These are phyloP conservation scores for Termitomyces sp. DNA, from an alignment of 768 basidiomycete species.

Conservation along the genomic window DNA sequence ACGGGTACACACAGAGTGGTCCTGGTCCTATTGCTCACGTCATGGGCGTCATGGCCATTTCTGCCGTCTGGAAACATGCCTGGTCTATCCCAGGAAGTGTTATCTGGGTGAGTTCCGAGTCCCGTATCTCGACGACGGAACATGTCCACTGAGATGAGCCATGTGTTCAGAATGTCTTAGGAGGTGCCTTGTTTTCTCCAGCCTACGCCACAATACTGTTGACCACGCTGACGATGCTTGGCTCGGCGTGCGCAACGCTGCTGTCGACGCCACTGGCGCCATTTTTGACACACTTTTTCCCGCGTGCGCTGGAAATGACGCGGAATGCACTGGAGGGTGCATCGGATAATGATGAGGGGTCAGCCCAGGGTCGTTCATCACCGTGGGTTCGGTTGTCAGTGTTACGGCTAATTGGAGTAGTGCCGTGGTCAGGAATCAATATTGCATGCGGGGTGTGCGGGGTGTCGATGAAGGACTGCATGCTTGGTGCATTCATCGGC, in stretches of 20 bases:
- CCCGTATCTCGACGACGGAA: constrained; percentile 1
- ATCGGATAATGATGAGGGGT: constrained; percentile 36
- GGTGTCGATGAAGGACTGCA: constrained; percentile 68
- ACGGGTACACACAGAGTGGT: constrained; percentile 73
- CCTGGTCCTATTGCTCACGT: constrained; percentile 65
- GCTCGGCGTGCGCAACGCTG: constrained; percentile 76
- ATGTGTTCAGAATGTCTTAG: constrained; percentile 71
- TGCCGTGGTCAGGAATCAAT: constrained; percentile 97
- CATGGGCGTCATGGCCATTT: constrained; percentile 73
- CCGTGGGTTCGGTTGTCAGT: constrained; percentile 86
- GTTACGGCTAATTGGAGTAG: constrained; percentile 85
- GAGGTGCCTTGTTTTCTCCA: constrained; percentile 83
- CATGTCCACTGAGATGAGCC: constrained; percentile 2
- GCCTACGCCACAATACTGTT: constrained; percentile 75
- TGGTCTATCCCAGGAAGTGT: constrained; percentile 97
- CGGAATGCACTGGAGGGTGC: constrained; percentile 73
- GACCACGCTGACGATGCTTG: constrained; percentile 80
- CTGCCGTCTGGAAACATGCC: constrained; percentile 92
- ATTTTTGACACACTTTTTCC: constrained; percentile 74
- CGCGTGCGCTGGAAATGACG: constrained; percentile 80
- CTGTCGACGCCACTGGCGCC: constrained; percentile 83
- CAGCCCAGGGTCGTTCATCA: constrained; percentile 30
- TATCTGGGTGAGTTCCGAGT: constrained; percentile 59
- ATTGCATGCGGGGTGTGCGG: constrained; percentile 92
- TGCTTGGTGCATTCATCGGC: constrained; percentile 80